phyloP scores from a whole-genome alignment of 2,329 filamentous ascomycete species.

The Penicillium vulpinum region DNA sequence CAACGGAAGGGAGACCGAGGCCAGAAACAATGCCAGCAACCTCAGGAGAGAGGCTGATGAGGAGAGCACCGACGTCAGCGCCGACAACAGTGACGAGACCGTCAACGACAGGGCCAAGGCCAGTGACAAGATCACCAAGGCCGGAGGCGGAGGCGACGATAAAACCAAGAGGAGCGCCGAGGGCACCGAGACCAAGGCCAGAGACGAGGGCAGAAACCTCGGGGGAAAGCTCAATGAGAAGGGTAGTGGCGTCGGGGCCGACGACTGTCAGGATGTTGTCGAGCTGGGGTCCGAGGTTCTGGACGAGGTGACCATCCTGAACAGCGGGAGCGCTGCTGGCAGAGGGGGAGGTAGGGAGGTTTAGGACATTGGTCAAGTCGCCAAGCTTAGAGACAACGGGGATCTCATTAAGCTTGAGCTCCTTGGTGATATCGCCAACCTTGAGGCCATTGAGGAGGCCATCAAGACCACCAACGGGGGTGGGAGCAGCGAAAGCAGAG shows the following conservation, averaged over 20 bases:
- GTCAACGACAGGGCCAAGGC: conserved; percentile 26
- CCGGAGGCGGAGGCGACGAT: conserved; percentile 29
- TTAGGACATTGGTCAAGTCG: conserved; percentile 20
- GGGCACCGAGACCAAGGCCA: conserved; percentile 30
- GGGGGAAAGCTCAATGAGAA: conserved; percentile 35
- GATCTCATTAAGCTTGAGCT: conserved; percentile 19
- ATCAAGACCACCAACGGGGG: conserved; percentile 6
- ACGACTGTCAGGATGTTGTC: conserved; percentile 33
- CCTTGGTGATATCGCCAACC: conserved; percentile 20
- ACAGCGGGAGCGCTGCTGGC: conserved; percentile 11
- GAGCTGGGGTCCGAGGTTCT: conserved; percentile 32
- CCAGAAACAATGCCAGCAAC: conserved; percentile 30
- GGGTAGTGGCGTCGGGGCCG: conserved; percentile 27
- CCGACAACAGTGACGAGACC: conserved; percentile 33
- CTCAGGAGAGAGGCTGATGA: conserved; percentile 31
- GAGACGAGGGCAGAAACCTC: conserved; percentile 30
- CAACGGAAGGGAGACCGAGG: conserved; percentile 32
- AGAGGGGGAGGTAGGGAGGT: conserved; percentile 15
- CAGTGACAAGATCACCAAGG: conserved; percentile 29
- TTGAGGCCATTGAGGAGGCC: conserved; percentile 18
- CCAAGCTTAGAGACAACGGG: conserved; percentile 19
- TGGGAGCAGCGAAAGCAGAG: conserved; percentile 11
- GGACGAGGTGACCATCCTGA: conserved; percentile 31
- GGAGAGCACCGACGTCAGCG: conserved; percentile 31
- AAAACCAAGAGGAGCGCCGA: conserved; percentile 28